Evolutionary conservation across 2,329 filamentous ascomycete genomes (phyloP).

Genomic region (Raffaelea deltoideospora): DNA sequence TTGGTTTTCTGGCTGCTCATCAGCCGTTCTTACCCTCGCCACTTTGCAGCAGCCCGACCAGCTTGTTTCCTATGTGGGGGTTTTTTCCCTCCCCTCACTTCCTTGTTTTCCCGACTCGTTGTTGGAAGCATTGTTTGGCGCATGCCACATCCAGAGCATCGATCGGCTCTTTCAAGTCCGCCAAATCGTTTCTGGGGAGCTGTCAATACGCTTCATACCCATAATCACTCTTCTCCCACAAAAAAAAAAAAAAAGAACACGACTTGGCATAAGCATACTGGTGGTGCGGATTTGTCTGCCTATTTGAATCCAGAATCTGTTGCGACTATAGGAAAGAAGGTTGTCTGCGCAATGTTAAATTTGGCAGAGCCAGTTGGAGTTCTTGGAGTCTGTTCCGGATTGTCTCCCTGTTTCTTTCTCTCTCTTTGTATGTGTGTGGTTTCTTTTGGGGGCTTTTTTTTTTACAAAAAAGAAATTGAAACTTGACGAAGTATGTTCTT

Average conservation of each 20-base stretch:
- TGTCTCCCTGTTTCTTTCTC: not conserved
- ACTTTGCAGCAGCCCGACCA: no score
- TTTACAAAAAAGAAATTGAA: no score
- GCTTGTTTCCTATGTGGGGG: no score
- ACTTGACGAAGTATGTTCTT: no score
- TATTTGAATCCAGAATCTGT: not conserved
- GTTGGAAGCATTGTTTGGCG: no score
- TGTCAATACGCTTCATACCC: not conserved
- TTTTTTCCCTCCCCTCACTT: no score
- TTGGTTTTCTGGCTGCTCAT: no score
- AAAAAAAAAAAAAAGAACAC: no score
- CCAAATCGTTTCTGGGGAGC: not conserved
- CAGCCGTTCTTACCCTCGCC: no score
- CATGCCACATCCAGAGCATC: not conserved
- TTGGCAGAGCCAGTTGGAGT: constrained; percentile 3
- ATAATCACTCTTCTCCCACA: not conserved
- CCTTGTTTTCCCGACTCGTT: no score
- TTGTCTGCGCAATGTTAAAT: not conserved
- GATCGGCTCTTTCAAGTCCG: not conserved
- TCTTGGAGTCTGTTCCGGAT: constrained; percentile 5
- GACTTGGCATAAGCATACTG: not conserved
- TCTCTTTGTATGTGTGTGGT: not conserved
- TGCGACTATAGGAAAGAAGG: not conserved
- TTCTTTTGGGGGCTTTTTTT: not conserved
- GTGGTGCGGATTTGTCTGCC: not conserved